Evolutionary conservation across 345 rosid genomes (phyloP), one percentile per base, ranked within the genome.

Genomic region (Citrus maxima): DNA sequence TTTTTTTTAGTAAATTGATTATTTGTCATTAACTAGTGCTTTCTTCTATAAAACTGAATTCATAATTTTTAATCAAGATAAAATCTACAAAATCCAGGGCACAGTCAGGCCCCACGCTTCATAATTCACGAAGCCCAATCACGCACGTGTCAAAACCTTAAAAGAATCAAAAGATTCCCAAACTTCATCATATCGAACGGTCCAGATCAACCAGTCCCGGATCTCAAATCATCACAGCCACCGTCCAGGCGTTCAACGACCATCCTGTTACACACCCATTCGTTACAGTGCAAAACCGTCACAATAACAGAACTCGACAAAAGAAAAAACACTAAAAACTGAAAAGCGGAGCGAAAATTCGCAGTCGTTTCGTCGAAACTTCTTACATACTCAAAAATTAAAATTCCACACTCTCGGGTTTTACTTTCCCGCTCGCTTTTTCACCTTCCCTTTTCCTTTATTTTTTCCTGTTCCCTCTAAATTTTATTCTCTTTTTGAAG

Each of bases 291-390:
- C 24, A 5, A 10, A 59, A 77, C 71, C 80, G 77, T 78, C 78
- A 35, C 61, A 73, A 61, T 69, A 5, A 13, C n/a, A 12, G 40
- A 71, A 5, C 24, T 61, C 13, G 61, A 78, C 76, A 73, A 82
- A 74, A 30, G 12, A 68, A 82, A 69, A 30, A 27, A 32, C 37
- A 8, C n/a, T 18, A 21, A 22, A 5, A 18, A 4, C 49, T 40
- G 0, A n/a, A 6, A 4, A 46, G 68, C 3, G 71, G 1, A 46
- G 76, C 76, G 88, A 85, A 85, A 83, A 76, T 79, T 85, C 88
- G 66, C 73, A 77, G 83, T 46, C 72, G 51, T 77, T 85, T 83
- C 86, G 79, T 7, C 40, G 84, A 83, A 85, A 62, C 82, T 85
- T 85, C 88, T 73, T 42, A 40, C 61, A n/a, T 6, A 37, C 73